Percentiles rank a stretch among this genome's conserved stretches.
Evolutionary conservation across 1,284 basidiomycete genomes (phyloP).

Genomic region (Fomitopsis schrenkii): DNA sequence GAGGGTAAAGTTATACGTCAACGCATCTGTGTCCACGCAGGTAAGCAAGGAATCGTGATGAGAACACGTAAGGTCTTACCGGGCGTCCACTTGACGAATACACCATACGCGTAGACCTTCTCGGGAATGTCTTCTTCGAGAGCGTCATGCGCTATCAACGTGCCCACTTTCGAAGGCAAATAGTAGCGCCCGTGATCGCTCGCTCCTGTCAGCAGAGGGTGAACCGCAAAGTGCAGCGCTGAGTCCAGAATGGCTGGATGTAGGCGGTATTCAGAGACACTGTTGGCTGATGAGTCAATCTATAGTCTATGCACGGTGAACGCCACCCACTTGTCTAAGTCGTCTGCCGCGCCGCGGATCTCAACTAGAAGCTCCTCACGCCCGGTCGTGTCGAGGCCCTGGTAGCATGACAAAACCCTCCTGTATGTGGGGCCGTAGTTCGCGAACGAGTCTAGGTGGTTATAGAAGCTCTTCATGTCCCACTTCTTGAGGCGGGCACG

Average conservation of each 20-base stretch:
- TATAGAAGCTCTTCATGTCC: conserved; percentile 7
- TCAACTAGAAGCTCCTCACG: conserved; percentile 8
- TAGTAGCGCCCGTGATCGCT: conserved; percentile 25
- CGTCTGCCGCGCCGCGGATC: conserved; percentile 4
- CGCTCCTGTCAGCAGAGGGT: conserved; percentile 22
- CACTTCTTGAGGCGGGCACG: neutral
- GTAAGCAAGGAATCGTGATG: too few relatives aligned
- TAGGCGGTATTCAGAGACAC: conserved; percentile 11
- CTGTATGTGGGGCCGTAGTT: conserved; percentile 10
- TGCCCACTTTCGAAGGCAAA: conserved; percentile 23
- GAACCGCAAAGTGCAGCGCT: conserved; percentile 27
- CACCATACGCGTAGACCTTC: conserved; percentile 13
- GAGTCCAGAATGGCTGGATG: conserved; percentile 40
- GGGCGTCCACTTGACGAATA: conserved; percentile 19
- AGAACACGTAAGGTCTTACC: conserved; percentile 8
- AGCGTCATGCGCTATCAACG: conserved; percentile 16
- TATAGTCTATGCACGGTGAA: neutral
- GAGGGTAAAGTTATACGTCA: conserved; percentile 15
- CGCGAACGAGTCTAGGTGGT: conserved; percentile 4
- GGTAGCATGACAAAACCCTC: conserved; percentile 1
- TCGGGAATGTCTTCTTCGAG: conserved; percentile 12
- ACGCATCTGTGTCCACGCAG: neutral
- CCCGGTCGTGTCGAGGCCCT: neutral
- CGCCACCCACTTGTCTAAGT: conserved; percentile 2
- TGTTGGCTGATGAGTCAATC: neutral